Evolutionary conservation across 345 rosid genomes (phyloP), one percentile per base, ranked within the genome.

Genomic region (Syzygium aromaticum): DNA sequence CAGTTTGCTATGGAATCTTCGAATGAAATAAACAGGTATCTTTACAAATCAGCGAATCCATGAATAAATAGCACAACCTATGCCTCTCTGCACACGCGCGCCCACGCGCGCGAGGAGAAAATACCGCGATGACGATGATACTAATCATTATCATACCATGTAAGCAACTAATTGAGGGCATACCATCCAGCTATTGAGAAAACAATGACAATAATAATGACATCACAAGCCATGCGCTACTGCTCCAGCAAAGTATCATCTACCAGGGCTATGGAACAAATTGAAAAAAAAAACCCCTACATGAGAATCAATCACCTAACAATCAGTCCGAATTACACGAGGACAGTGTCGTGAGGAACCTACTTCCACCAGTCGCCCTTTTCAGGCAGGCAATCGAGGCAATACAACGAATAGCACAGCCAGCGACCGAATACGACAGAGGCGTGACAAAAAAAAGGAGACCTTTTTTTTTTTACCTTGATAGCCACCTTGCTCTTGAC

Each of bases 401-500:
- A 33, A 73, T 73, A 43, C 22, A 73, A 19, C 14, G 80, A 38
- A 73, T 11, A 38, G 49, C 14, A 38, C 49, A 4, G 80, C 80
- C 19, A 23, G 27, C 46, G 25, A 33, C 46, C 4, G 46, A 85
- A 85, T 3, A 10, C 6, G 78, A 30, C 49, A 49, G n/a, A 56
- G 30, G 30, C n/a, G 82, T 46, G 23, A n/a, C 25, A 33, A 84
- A 84, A 85, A 54, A 22, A 43, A 43, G 5, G 43, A 40, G 43
- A 40, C 43, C 5, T 43, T 43, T 43, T 43, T 59, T 10, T 40
- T 52, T 59, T 30, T 89, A 96, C 99, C 99, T 93, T 95, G 85
- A 98, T 93, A 5, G 95, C 17, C 80, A 98, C 98, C 93, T 98
- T 97, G 94, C 94, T 96, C 94, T 96, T 97, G 94, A 96, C 98